Base-by-base conservation (phyloP, 1,139 yeast species). In the Blastobotrys ciferrii region DNA sequence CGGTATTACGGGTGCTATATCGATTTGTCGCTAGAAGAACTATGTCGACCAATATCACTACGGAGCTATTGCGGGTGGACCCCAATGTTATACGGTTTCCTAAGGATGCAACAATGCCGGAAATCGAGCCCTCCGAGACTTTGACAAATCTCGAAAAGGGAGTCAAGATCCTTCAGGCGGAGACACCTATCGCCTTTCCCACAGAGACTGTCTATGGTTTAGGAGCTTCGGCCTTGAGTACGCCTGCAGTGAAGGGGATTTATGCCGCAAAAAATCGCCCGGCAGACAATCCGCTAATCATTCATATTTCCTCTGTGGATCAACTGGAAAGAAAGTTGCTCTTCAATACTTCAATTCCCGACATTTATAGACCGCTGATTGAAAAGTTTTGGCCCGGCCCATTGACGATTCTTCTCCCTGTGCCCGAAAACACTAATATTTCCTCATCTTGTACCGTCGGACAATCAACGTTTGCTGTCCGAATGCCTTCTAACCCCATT, bases 141-240 rank as follows among this genome's bases (percentile, higher is more conserved):
- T 67, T 71, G 52, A 49, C 55, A 5, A 78, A 79, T 52, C 66
- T 88, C 1, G 52, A 66, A 7, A 66, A 71, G 30, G 96, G 95
- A 2, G 85, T 91, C 0, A 55, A 67, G 2, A 72, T 82, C 28
- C 67, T 87, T 9, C 67, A 70, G 14, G 28, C 28, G 9, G 64
- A 67, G 2, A 73, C 87, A 0, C 88, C 83, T 0, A 89, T 92
- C 13, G 98, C 94, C 0, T 91, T 92, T 61, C 98, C 98, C 2
- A 88, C 98, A 0, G 98, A 92, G 63, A 92, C 98, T 0, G 98
- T 92, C 0, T 92, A 92, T 64, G 98, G 98, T 0, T 74, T 92
- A 2, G 98, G 96, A 0, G 98, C 95, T 0, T 84, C 92, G 2
- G 87, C 95, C 0, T 71, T 87, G 49, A 75, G 74, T 48, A 89